phyloP scores from a whole-genome alignment of 495 filamentous ascomycete genomes.

The Viridothelium virens region DNA sequence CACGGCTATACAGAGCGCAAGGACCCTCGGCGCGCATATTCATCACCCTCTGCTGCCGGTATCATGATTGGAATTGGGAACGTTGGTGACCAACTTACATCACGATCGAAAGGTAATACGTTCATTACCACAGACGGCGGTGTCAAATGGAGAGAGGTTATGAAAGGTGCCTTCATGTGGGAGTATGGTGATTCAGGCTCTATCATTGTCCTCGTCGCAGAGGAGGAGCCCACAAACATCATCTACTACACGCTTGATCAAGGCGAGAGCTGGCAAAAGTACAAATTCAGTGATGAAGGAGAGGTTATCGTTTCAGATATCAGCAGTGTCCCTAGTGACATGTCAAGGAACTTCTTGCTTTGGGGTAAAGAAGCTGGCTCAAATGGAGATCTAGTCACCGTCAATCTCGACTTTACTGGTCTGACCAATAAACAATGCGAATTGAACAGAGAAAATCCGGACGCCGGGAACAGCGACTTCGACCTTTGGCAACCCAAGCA shows the following conservation, averaged over 20 bases:
- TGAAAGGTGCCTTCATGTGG: conserved; percentile 82
- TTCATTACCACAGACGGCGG: conserved; percentile 86
- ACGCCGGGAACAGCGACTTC: conserved; percentile 60
- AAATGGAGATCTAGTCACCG: conserved; percentile 48
- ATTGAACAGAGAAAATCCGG: conserved; percentile 53
- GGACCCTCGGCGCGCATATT: conserved; percentile 73
- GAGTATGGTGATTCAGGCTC: conserved; percentile 92
- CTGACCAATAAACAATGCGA: conserved; percentile 62
- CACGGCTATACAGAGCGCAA: conserved; percentile 88
- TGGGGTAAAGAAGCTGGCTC: conserved; percentile 57
- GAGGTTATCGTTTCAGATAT: conserved; percentile 67
- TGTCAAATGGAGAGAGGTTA: conserved; percentile 74
- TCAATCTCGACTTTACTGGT: conserved; percentile 83
- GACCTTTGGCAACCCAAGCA: conserved; percentile 77
- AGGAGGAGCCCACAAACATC: conserved; percentile 53
- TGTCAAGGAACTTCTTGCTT: conserved; percentile 78
- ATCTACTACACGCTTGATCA: conserved; percentile 74
- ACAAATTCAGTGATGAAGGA: conserved; percentile 56
- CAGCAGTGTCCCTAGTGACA: conserved; percentile 81
- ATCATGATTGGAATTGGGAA: conserved; percentile 89
- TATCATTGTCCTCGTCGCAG: conserved; percentile 73
- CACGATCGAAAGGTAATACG: conserved; percentile 61
- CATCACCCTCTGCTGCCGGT: conserved; percentile 80
- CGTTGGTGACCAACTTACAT: conserved; percentile 62
- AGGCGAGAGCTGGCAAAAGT: conserved; percentile 66